Evolutionary conservation across 2,329 filamentous ascomycete species (phyloP).

Genomic region (Diaporthe caulivora): DNA sequence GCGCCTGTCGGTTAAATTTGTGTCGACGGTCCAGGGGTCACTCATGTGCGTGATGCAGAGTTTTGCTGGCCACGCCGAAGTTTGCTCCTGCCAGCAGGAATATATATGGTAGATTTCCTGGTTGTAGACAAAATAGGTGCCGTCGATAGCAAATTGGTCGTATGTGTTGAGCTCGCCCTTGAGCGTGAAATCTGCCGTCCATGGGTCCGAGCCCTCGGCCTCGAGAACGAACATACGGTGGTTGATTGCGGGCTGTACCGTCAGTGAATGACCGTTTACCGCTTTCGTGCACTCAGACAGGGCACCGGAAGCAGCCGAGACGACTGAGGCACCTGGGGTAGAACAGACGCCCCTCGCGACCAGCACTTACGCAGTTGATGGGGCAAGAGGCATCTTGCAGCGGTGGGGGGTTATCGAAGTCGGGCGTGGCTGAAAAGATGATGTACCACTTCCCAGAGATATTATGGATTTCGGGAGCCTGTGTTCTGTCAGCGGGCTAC

Average conservation of each 20-base stretch:
- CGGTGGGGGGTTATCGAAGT: slow-evolving; percentile 49
- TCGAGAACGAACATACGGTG: slow-evolving; percentile 53
- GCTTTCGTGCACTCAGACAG: neutral
- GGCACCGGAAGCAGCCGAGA: neutral
- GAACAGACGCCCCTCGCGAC: neutral
- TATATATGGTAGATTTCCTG: slow-evolving; percentile 51
- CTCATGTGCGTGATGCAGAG: slow-evolving; percentile 53
- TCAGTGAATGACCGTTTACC: neutral
- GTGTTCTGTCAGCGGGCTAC: neutral
- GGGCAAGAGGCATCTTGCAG: slow-evolving; percentile 51
- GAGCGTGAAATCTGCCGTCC: slow-evolving; percentile 48
- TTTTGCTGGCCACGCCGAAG: slow-evolving; percentile 52
- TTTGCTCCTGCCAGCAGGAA: slow-evolving; percentile 52
- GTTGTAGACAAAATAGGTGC: slow-evolving; percentile 50
- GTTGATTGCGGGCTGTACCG: slow-evolving; percentile 48
- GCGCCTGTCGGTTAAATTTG: slow-evolving; percentile 47
- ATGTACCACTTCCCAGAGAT: slow-evolving; percentile 49
- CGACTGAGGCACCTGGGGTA: neutral
- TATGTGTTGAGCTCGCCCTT: slow-evolving; percentile 51
- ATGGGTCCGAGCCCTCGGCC: slow-evolving; percentile 48
- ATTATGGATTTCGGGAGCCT: slow-evolving; percentile 51
- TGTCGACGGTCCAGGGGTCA: slow-evolving; percentile 50
- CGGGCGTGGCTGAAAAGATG: slow-evolving; percentile 52
- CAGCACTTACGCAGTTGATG: slow-evolving; percentile 45
- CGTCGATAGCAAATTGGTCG: slow-evolving; percentile 53